A percentile compares a stretch with the other conserved stretches of the same genome.
Evolutionary conservation across 73 alveolate species (phyloP).

Genomic region (Tetrahymena thermophila): DNA sequence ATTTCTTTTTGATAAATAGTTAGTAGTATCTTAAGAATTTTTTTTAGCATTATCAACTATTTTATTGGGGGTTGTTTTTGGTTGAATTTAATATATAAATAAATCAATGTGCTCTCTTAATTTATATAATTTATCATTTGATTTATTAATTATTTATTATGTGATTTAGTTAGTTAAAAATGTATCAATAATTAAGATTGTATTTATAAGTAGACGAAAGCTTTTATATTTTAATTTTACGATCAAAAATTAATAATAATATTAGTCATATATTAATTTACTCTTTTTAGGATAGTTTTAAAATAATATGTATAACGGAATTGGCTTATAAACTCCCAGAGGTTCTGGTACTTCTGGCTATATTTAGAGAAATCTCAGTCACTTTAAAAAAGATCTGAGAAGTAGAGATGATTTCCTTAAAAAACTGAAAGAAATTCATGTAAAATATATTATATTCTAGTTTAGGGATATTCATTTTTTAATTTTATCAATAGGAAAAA

Average conservation of each 20-base stretch:
- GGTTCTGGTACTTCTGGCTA: slow-evolving; percentile 1
- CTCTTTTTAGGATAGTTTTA: neutral
- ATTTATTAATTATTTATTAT: neutral
- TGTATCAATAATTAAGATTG: neutral
- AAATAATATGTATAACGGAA: neutral
- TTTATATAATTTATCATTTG: neutral
- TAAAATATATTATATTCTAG: neutral
- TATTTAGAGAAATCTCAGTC: neutral
- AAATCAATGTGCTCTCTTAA: too few species aligned
- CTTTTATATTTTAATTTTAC: neutral
- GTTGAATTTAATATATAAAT: too few species aligned
- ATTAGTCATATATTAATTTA: neutral
- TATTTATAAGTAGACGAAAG: neutral
- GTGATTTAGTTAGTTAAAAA: neutral
- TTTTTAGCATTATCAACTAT: too few species aligned
- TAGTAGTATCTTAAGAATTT: neutral
- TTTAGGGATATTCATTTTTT: neutral
- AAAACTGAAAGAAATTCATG: neutral
- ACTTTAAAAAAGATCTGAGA: neutral
- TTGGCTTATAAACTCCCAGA: neutral
- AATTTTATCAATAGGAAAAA: neutral
- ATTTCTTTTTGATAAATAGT: too few species aligned
- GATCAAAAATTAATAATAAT: neutral
- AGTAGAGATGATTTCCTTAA: slow-evolving; percentile 1
- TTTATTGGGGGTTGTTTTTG: neutral